Base-by-base conservation (phyloP, 2,329 filamentous ascomycete species). In the Scytalidium sp. region DNA sequence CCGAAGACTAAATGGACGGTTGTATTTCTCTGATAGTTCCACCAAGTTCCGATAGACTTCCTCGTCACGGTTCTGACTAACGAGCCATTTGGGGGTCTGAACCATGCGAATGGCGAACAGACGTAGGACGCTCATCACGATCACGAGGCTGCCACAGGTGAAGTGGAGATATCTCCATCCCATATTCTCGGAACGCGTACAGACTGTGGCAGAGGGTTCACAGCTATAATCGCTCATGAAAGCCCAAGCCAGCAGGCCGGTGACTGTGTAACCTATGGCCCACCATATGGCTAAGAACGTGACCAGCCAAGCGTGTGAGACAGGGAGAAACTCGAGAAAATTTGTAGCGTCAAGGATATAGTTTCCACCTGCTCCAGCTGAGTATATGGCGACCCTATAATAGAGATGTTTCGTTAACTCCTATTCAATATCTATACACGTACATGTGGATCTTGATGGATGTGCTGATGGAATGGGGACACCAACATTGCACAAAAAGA, bases 401-500 rank as follows among this genome's bases (percentile, higher is more conserved):
- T n/a, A 43, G 41, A 21, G 2, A 15, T 22, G 8, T 43, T 7
- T 9, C 11, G 7, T 9, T 36, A 36, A 4, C 13, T 36, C 5
- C 32, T 36, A 41, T 36, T 6, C 6, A 36, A 8, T 36, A n/a
- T 36, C 13, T 36, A n/a, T 36, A n/a, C n/a, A n/a, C n/a, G n/a
- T n/a, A n/a, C n/a, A n/a, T n/a, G n/a, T n/a, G n/a, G n/a, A n/a
- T n/a, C n/a, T n/a, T n/a, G n/a, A n/a, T n/a, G n/a, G n/a, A n/a
- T n/a, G n/a, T n/a, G 36, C 9, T 41, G 8, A 3, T n/a, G 36
- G 36, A n/a, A 41, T 25, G 15, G 41, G 5, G 25, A 15, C 10
- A 15, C 15, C 3, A 76, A n/a, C 84, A 74, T 58, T 87, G 86
- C 19, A 85, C 64, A 0, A 79, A 83, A 7, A 88, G 71, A 0